phyloP scores from a whole-genome alignment of 2,329 filamentous ascomycete genomes.

The Fusarium kyushuense region DNA sequence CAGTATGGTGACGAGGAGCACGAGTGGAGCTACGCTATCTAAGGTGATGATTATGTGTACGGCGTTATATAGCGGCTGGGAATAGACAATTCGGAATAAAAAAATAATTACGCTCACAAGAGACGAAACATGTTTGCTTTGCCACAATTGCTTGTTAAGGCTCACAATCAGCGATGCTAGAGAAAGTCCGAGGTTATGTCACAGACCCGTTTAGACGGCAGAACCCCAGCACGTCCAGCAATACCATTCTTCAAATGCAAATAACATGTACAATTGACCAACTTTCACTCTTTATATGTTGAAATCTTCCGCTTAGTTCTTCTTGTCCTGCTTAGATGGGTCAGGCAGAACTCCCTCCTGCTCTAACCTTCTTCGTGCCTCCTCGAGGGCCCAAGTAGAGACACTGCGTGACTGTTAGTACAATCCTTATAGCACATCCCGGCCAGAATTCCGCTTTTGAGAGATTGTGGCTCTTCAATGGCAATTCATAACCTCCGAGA shows the following conservation, averaged over 20 bases:
- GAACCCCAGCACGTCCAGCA: conserved; percentile 47
- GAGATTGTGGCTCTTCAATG: not conserved
- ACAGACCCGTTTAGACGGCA: conserved; percentile 30
- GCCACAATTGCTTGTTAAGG: conserved; percentile 32
- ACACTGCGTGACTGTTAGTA: conserved; percentile 72
- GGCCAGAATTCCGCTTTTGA: not conserved
- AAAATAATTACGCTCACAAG: conserved; percentile 33
- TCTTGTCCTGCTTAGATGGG: conserved; percentile 71
- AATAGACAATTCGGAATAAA: conserved; percentile 34
- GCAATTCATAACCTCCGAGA: not conserved
- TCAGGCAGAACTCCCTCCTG: conserved; percentile 93
- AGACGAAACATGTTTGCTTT: conserved; percentile 17
- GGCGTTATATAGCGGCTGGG: conserved; percentile 34
- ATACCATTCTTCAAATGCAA: conserved; percentile 42
- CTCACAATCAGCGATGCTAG: conserved; percentile 29
- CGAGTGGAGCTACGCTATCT: conserved; percentile 79
- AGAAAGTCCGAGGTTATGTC: conserved; percentile 11
- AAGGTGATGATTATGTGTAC: conserved; percentile 25
- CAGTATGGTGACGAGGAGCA: conserved; percentile 96
- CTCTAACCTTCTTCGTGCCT: conserved; percentile 94
- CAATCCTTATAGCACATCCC: conserved; percentile 21
- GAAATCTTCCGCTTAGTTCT: conserved; percentile 51
- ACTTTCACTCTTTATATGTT: conserved; percentile 26
- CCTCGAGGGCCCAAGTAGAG: conserved; percentile 99
- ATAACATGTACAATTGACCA: conserved; percentile 41